Percentiles rank a stretch among this genome's conserved stretches.
Conservation (phyloP, 2,329 filamentous ascomycete species). For the Epichloe festucae region DNA sequence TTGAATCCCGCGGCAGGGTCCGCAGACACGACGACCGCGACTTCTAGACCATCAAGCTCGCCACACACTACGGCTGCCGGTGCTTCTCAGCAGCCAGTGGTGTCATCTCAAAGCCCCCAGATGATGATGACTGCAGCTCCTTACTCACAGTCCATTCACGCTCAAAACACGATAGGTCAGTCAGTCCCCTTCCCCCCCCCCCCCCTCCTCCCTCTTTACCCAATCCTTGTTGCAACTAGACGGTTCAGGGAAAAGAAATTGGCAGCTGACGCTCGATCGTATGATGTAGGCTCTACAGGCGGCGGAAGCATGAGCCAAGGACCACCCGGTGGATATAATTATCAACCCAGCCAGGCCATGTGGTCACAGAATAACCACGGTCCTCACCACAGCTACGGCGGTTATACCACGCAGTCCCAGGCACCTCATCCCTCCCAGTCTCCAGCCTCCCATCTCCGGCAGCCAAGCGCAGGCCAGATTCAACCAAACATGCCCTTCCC, state of each 20-base stretch:
- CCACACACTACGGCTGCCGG: conserved; percentile 42
- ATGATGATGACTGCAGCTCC: conserved; percentile 52
- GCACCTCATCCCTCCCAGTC: conserved; percentile 39
- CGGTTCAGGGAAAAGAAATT: not conserved
- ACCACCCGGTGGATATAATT: conserved; percentile 49
- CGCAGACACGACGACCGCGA: conserved; percentile 30
- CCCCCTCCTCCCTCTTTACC: not conserved
- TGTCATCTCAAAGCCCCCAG: conserved; percentile 51
- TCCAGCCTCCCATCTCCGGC: conserved; percentile 46
- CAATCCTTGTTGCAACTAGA: too few relatives aligned
- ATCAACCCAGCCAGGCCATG: conserved; percentile 45
- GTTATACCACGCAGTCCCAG: conserved; percentile 40
- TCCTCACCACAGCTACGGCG: conserved; percentile 42
- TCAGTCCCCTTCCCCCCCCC: conserved; percentile 30
- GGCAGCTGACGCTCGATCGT: not conserved
- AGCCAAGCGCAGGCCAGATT: conserved; percentile 42
- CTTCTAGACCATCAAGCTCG: conserved; percentile 42
- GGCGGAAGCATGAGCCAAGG: conserved; percentile 37
- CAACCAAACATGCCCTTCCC: conserved; percentile 48
- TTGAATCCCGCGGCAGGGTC: conserved; percentile 34
- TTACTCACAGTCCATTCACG: conserved; percentile 59
- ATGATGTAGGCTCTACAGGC: conserved; percentile 33
- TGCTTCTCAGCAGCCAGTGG: conserved; percentile 42
- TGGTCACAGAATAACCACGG: conserved; percentile 56
- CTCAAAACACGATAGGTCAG: conserved; percentile 59